Evolutionary conservation across 139 green algal genomes (phyloP).

Genomic region (Chlorella vulgaris): DNA sequence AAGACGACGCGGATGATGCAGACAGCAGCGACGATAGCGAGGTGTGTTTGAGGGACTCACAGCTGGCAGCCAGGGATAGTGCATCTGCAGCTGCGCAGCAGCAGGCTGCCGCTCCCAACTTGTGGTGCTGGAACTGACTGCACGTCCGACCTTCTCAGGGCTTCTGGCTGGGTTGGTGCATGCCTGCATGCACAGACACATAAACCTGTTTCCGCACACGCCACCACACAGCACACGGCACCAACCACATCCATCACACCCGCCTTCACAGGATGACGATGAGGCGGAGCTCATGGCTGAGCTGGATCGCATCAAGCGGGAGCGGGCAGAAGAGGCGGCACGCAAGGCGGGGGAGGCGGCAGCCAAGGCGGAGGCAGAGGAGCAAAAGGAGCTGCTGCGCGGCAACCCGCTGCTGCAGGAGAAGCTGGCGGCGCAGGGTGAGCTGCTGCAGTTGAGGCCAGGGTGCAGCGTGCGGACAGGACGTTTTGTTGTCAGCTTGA

Average conservation of each 20-base stretch:
- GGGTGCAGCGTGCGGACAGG: not conserved
- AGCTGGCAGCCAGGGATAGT: not conserved
- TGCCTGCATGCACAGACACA: no score
- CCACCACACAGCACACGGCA: no score
- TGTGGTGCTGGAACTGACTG: no score
- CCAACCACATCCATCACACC: not conserved
- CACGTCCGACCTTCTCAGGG: no score
- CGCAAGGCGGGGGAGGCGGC: slow-evolving; percentile 62
- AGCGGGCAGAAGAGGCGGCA: slow-evolving; percentile 77
- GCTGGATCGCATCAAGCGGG: slow-evolving; percentile 94
- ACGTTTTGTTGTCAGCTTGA: no score
- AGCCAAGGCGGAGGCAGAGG: slow-evolving; percentile 63
- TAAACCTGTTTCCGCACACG: no score
- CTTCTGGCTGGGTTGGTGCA: no score
- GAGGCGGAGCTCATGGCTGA: slow-evolving; percentile 93
- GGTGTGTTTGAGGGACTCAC: slow-evolving; percentile 35
- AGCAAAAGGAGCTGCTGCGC: slow-evolving; percentile 72
- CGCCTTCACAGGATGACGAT: slow-evolving; percentile 71
- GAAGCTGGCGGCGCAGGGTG: slow-evolving; percentile 39
- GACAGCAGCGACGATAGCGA: slow-evolving; percentile 69
- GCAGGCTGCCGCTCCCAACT: no score
- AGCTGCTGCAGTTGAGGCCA: not conserved
- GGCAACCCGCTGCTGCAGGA: slow-evolving; percentile 93
- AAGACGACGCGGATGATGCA: slow-evolving; percentile 77
- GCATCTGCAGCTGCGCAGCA: not conserved